These are phyloP conservation scores for Colletotrichum orbiculare DNA, from an alignment of 2,329 filamentous ascomycete species.

Conservation along the genomic window DNA sequence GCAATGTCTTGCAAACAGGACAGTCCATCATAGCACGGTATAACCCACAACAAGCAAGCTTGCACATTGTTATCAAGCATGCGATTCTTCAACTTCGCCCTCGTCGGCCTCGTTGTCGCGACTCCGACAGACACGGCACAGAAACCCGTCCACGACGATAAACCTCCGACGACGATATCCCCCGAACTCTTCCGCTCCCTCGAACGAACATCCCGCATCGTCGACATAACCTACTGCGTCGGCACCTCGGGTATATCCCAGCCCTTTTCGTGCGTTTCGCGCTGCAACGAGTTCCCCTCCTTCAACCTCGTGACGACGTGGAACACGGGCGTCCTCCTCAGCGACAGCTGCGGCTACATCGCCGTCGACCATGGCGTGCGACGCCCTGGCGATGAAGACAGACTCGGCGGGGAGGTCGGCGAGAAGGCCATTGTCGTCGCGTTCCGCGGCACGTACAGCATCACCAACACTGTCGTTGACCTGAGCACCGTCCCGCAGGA, in stretches of 20 bases:
- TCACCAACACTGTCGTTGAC: slow-evolving; percentile 91
- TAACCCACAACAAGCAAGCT: too few relatives aligned
- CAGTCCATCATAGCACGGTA: slow-evolving; percentile 11
- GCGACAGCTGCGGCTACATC: slow-evolving; percentile 94
- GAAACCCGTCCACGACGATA: slow-evolving; percentile 8
- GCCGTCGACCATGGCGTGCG: slow-evolving; percentile 78
- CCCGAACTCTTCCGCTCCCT: slow-evolving; percentile 79
- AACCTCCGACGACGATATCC: slow-evolving; percentile 56
- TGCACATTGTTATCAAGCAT: not conserved
- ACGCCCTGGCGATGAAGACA: slow-evolving; percentile 38
- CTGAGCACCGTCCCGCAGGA: slow-evolving; percentile 89
- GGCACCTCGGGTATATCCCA: slow-evolving; percentile 82
- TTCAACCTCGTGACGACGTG: slow-evolving; percentile 86
- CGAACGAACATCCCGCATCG: slow-evolving; percentile 88
- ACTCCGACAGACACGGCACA: slow-evolving; percentile 10
- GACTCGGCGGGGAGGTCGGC: slow-evolving; percentile 41
- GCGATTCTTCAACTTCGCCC: slow-evolving; percentile 21
- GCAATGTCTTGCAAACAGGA: slow-evolving; percentile 23
- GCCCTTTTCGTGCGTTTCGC: slow-evolving; percentile 87
- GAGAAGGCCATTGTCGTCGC: slow-evolving; percentile 77
- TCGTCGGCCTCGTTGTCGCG: slow-evolving; percentile 5
- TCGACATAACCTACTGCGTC: slow-evolving; percentile 95
- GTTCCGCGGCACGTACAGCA: slow-evolving; percentile 93
- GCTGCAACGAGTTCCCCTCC: slow-evolving; percentile 83
- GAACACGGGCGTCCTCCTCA: slow-evolving; percentile 88